Evolutionary conservation across 345 rosid species (phyloP), one percentile per base, ranked within the genome.

Genomic region (Boechera retrofracta): DNA sequence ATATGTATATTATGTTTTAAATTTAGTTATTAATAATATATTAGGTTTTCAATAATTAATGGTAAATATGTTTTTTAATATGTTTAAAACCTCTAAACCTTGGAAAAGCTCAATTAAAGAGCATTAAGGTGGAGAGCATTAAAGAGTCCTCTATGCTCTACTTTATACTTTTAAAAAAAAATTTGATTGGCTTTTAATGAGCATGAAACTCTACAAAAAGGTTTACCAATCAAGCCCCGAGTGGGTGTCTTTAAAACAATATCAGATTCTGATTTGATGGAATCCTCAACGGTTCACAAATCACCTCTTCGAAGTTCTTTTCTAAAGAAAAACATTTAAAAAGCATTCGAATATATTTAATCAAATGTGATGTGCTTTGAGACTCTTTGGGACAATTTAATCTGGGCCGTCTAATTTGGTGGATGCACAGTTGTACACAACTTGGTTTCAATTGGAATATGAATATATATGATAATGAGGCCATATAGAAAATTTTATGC

Each of bases 191-290:
- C 16, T 16, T 16, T 16, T 16, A 16, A 16, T 16, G 16, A 16
- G 16, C 16, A 16, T 16, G 16, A 16, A 16, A 16, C 16, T 16
- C 16, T 16, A 16, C 16, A 16, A 16, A 16, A 16, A 16, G 16
- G 16, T 16, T 16, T 16, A 16, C 16, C 16, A 16, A 16, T 16
- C 16, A 16, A 16, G 16, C 16, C 16, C 16, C 16, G 16, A 16
- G 73, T 77, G 68, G 81, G 48, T 48, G 56, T 71, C 77, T 65
- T 71, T 65, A 57, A 55, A 72, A 39, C 49, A 38, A 78, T 72
- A 65, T 72, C 64, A 72, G 73, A 78, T 72, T 69, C 77, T 72
- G 73, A 78, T 78, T 66, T 72, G 73, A 78, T 78, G 42, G 73
- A 58, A 65, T 72, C 77, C 62, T 66, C 81, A 59, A 72, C 63